A percentile compares a stretch with the other conserved stretches of the same genome.
Evolutionary conservation across 345 rosid genomes (phyloP).

Genomic region (Crucihimalaya himalaica): DNA sequence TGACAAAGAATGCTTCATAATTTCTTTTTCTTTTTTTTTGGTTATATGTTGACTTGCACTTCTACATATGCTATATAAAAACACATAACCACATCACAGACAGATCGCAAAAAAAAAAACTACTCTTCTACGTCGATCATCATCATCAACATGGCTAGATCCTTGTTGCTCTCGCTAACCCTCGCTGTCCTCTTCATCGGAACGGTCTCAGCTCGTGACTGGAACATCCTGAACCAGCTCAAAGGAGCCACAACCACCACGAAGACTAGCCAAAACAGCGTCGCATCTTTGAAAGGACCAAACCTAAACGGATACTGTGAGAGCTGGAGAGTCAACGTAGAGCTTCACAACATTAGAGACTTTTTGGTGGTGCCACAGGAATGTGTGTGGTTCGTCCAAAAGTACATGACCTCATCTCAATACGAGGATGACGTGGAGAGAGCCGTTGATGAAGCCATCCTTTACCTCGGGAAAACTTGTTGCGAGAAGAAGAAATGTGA

Average conservation of each 20-base stretch:
- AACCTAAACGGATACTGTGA: constrained; percentile 58
- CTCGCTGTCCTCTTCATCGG: constrained; percentile 43
- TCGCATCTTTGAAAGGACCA: constrained; percentile 11
- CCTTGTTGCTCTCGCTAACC: constrained; percentile 36
- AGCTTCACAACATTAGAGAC: constrained; percentile 62
- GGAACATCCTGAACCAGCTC: constrained; percentile 62
- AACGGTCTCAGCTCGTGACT: constrained; percentile 52
- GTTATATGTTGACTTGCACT: constrained; percentile 25
- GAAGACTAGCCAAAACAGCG: neutral
- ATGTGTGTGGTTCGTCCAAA: constrained; percentile 45
- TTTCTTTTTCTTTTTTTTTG: no score
- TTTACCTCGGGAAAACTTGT: constrained; percentile 50
- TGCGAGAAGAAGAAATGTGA: constrained; percentile 49
- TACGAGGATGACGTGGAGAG: constrained; percentile 54
- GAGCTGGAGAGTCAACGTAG: constrained; percentile 84
- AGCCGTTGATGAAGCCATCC: constrained; percentile 54
- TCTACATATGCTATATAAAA: constrained; percentile 21
- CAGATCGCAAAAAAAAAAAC: neutral
- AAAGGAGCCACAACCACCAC: constrained; percentile 25
- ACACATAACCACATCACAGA: neutral
- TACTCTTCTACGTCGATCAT: neutral
- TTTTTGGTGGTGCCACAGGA: constrained; percentile 72
- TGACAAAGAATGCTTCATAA: neutral
- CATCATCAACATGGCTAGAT: constrained; percentile 49
- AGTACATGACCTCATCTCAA: constrained; percentile 75